Conservation (phyloP, 1,284 basidiomycete genomes). For the Cryptococcus sp. region DNA sequence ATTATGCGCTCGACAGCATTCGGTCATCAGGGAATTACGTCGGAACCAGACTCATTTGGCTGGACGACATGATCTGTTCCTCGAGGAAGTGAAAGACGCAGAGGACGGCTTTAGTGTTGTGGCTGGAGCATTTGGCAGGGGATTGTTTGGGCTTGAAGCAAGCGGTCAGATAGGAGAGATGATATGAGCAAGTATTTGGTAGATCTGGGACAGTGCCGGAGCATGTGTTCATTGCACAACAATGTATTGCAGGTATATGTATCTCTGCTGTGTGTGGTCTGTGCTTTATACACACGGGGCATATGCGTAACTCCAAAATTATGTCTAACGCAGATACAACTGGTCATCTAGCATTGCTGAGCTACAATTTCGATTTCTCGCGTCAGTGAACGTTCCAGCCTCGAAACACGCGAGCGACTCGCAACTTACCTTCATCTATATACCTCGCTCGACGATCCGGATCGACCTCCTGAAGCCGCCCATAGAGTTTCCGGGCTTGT, state of each 20-base stretch:
- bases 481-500: constrained; percentile 39
- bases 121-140: constrained; percentile 75
- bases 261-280: no score
- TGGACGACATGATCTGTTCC: constrained; percentile 85
- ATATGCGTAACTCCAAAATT: no score
- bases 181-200: no score
- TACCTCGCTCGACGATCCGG: constrained; percentile 49
- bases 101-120: constrained; percentile 81
- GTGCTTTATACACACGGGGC: no score
- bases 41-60: constrained; percentile 78
- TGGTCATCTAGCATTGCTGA: no score
- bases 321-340: no score
- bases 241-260: no score
- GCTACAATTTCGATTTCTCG: no score
- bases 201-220: no score
- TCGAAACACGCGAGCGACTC: no score
- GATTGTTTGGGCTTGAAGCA: constrained; percentile 53
- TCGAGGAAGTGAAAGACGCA: constrained; percentile 78
- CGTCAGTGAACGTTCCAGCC: no score
- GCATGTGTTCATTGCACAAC: no score
- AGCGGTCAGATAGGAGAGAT: not conserved
- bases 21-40: constrained; percentile 84
- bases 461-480: constrained; percentile 45
- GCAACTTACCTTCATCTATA: constrained; percentile 39
- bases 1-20: constrained; percentile 78